These are phyloP conservation scores for Phytophthora cactorum DNA, from an alignment of 352 stramenopile genomes.

Conservation along the genomic window DNA sequence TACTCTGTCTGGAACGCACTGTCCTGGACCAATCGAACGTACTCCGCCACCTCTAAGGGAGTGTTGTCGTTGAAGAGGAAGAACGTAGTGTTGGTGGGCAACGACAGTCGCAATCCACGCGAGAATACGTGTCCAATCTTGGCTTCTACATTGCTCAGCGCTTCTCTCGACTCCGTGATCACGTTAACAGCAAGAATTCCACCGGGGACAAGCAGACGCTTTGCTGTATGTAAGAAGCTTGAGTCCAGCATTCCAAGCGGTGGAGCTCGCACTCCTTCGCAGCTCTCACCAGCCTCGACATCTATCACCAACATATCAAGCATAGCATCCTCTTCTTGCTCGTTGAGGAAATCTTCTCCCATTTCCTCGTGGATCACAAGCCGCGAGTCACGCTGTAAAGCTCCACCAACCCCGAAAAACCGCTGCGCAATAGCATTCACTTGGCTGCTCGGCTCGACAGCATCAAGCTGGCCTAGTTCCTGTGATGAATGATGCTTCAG, in stretches of 20 bases:
- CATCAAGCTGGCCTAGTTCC: conserved; percentile 49
- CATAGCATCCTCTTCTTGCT: conserved; percentile 13
- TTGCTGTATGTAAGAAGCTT: conserved; percentile 40
- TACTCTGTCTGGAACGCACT: conserved; percentile 32
- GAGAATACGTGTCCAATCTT: conserved; percentile 40
- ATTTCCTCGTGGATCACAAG: conserved; percentile 49
- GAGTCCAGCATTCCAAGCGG: conserved; percentile 46
- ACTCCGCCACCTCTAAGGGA: conserved; percentile 9
- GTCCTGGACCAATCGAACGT: conserved; percentile 15
- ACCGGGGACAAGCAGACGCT: conserved; percentile 31
- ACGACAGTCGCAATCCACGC: conserved; percentile 34
- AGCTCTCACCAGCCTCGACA: conserved; percentile 60
- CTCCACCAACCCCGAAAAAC: conserved; percentile 51
- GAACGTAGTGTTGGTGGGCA: conserved; percentile 48
- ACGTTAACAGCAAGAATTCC: conserved; percentile 68
- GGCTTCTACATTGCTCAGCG: conserved; percentile 31
- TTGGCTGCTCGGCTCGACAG: conserved; percentile 57
- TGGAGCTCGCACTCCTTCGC: conserved; percentile 47
- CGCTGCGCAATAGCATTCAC: conserved; percentile 52
- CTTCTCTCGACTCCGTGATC: conserved; percentile 51
- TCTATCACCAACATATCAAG: conserved; percentile 69
- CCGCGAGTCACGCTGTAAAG: conserved; percentile 25
- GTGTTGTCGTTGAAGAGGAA: conserved; percentile 42
- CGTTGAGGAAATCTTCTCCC: conserved; percentile 51
- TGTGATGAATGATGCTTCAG: conserved; percentile 37